Evolutionary conservation across 2,329 filamentous ascomycete species (phyloP).

Genomic region (Exophiala calicioides): DNA sequence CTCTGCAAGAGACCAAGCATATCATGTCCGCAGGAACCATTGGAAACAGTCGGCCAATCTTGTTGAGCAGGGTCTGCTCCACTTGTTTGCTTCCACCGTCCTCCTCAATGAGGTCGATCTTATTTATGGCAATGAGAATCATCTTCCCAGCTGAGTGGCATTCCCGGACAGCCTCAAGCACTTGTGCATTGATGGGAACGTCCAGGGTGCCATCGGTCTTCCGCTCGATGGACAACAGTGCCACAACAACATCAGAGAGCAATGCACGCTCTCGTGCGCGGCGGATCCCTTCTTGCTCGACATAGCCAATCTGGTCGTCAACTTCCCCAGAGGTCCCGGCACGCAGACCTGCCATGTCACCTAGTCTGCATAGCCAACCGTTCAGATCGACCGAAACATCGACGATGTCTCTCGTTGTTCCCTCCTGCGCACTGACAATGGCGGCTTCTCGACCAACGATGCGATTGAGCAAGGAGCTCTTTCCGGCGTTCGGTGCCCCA

Average conservation of each 20-base stretch:
- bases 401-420: conserved; percentile 90
- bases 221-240: conserved; percentile 72
- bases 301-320: conserved; percentile 58
- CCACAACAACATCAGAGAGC: conserved; percentile 82
- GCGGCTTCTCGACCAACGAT: conserved; percentile 90
- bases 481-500: conserved; percentile 90
- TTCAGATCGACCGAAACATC: conserved; percentile 87
- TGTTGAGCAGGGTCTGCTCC: conserved; percentile 14
- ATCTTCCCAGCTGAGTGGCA: conserved; percentile 53
- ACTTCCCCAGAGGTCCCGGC: conserved; percentile 20
- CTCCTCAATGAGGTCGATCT: conserved; percentile 53
- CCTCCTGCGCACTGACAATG: conserved; percentile 89
- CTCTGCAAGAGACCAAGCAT: conserved; percentile 71
- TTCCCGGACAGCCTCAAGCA: conserved; percentile 54
- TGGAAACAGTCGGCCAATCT: conserved; percentile 49
- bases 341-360: conserved; percentile 89
- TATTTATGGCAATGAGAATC: conserved; percentile 63
- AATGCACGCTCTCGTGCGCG: conserved; percentile 78
- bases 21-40: conserved; percentile 50
- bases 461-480: conserved; percentile 88
- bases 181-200: conserved; percentile 55
- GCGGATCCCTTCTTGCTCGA: conserved; percentile 89
- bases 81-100: conserved; percentile 7
- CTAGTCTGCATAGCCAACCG: conserved; percentile 89
- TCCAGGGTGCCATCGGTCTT: conserved; percentile 34